Conservation (phyloP, 2,329 filamentous ascomycete species). For the Domatiomyces catenatus region DNA sequence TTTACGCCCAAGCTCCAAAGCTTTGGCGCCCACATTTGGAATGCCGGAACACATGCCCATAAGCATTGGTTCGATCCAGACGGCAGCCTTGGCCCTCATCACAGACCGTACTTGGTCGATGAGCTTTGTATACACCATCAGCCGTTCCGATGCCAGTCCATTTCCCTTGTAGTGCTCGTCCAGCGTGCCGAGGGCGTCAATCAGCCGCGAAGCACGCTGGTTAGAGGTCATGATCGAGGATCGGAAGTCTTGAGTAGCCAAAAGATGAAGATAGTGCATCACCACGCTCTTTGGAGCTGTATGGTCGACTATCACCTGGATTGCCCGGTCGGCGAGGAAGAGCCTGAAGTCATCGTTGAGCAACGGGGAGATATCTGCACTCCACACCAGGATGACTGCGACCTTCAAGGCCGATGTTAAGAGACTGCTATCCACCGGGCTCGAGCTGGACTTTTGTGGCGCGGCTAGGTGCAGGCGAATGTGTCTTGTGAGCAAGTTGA, state of each 20-base stretch:
- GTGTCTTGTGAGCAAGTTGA: slow-evolving; percentile 63
- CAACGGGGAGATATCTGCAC: slow-evolving; percentile 51
- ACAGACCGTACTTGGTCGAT: slow-evolving; percentile 52
- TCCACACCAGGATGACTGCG: slow-evolving; percentile 60
- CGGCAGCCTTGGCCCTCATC: slow-evolving; percentile 53
- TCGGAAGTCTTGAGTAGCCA: slow-evolving; percentile 67
- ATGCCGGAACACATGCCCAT: slow-evolving; percentile 64
- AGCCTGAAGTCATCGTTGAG: slow-evolving; percentile 64
- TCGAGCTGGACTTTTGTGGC: slow-evolving; percentile 25
- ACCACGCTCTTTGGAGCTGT: slow-evolving; percentile 60
- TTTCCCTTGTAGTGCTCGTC: slow-evolving; percentile 63
- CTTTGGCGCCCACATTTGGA: slow-evolving; percentile 59
- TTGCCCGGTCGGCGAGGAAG: slow-evolving; percentile 68
- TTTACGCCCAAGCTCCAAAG: slow-evolving; percentile 58
- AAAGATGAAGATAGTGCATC: slow-evolving; percentile 63
- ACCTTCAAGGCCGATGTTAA: slow-evolving; percentile 64
- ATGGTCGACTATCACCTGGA: slow-evolving; percentile 54
- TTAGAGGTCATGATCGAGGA: slow-evolving; percentile 36
- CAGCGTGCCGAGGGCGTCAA: slow-evolving; percentile 56
- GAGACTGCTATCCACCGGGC: slow-evolving; percentile 46
- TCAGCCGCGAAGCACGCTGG: slow-evolving; percentile 49
- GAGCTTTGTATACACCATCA: slow-evolving; percentile 65
- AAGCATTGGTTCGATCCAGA: slow-evolving; percentile 74
- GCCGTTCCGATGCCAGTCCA: slow-evolving; percentile 60
- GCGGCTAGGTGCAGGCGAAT: slow-evolving; percentile 59